These are phyloP conservation scores for Reticulascus tulasneorum DNA, from an alignment of 2,329 filamentous ascomycete genomes.

Conservation along the genomic window DNA sequence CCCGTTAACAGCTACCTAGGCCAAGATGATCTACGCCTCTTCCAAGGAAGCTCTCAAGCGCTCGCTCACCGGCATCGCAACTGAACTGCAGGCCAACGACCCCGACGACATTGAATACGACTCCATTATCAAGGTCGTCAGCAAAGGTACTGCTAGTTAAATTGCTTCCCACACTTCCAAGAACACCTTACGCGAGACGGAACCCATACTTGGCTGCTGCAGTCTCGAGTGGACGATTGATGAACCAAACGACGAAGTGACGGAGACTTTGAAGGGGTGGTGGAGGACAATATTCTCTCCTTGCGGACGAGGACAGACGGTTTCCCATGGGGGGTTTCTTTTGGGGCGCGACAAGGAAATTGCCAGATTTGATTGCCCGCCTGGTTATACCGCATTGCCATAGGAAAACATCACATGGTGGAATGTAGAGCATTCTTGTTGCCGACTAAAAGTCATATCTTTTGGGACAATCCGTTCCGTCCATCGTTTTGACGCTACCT, in stretches of 20 bases:
- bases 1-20: constrained; percentile 39
- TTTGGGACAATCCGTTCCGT: constrained; percentile 7
- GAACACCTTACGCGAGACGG: constrained; percentile 13
- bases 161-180: constrained; percentile 7
- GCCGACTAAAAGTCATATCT: constrained; percentile 13
- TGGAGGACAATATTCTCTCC: constrained; percentile 16
- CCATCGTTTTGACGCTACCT: constrained; percentile 8
- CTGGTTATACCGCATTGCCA: constrained; percentile 23
- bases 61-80: constrained; percentile 68
- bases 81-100: constrained; percentile 82
- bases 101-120: constrained; percentile 77
- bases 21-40: constrained; percentile 87
- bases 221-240: constrained; percentile 18
- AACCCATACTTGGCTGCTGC: constrained; percentile 17
- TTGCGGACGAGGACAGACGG: constrained; percentile 9
- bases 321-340: constrained; percentile 15
- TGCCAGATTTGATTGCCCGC: constrained; percentile 28
- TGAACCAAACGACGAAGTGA: constrained; percentile 19
- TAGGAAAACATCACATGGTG: constrained; percentile 22
- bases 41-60: constrained; percentile 85
- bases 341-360: constrained; percentile 24
- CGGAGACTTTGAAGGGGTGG: constrained; percentile 19
- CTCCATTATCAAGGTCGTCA: constrained; percentile 62
- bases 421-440: constrained; percentile 24
- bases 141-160: constrained; percentile 56